Base-by-base conservation (phyloP, 805 yeast species). In the Myxozyma udenii region DNA sequence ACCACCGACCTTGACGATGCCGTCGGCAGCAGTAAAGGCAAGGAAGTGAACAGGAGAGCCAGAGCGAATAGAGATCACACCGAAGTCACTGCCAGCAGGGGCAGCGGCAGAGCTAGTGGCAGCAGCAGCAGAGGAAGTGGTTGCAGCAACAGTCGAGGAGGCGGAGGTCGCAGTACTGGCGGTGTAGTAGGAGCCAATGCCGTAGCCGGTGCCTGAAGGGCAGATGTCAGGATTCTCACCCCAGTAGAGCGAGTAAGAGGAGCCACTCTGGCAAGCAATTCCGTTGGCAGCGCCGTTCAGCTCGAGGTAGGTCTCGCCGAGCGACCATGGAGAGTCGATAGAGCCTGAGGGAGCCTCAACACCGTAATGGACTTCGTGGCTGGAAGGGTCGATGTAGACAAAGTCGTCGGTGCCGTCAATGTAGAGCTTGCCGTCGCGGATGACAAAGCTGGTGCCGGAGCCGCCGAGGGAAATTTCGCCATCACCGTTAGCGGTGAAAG, bases 201-300 rank as follows among this genome's bases (percentile, higher is more conserved):
- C 57, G 33, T 36, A 25, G 18, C 47, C 53, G 5, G n/a, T 23
- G n/a, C 51, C 51, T 9, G 4, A 12, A 4, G 38, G 44, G 42
- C 51, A 40, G 40, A 38, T 21, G 44, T 36, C 39, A 44, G 50
- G 12, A 33, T 23, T 28, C 14, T 39, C 24, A 14, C 37, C 48
- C 58, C 58, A 53, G 50, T 53, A 51, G 25, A 51, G 49, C 18
- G 18, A 6, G 41, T 51, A 53, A 41, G 40, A 24, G 7, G 26
- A 30, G 28, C 41, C 44, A 4, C 43, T 7, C 11, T 28, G 24
- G 43, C 58, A 53, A 14, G 55, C 58, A 12, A 51, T 23, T 12
- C 42, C 51, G 33, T 33, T 21, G 24, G 23, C 41, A 7, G 30
- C 30, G 33, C 52, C 46, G 41, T 53, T 23, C 16, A 53, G 43